A percentile compares a stretch with the other conserved stretches of the same genome.
Evolutionary conservation across 1,139 yeast genomes (phyloP).

Genomic region (Saccharomyces hybrid): DNA sequence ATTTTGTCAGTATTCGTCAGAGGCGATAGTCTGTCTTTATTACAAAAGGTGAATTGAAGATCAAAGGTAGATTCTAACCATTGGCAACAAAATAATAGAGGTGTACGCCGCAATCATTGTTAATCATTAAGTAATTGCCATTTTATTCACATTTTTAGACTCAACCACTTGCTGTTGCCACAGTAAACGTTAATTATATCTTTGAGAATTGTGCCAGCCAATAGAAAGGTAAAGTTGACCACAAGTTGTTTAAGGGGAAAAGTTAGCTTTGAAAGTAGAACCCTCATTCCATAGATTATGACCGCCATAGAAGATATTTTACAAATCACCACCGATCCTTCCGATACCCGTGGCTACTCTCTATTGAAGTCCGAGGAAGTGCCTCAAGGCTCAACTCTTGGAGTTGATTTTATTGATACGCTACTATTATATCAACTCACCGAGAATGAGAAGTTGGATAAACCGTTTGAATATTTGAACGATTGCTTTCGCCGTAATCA

Average conservation of each 20-base stretch:
- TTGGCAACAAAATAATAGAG: not conserved
- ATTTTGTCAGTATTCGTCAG: not conserved
- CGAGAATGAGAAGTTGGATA: constrained; percentile 21
- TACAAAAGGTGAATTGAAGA: not conserved
- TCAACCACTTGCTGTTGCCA: not conserved
- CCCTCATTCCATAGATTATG: constrained; percentile 8
- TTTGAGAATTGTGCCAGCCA: not conserved
- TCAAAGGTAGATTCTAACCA: not conserved
- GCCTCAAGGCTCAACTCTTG: constrained; percentile 4
- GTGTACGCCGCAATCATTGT: not conserved
- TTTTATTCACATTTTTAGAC: not conserved
- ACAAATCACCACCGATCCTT: constrained; percentile 17
- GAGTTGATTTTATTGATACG: constrained; percentile 22
- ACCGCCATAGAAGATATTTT: constrained; percentile 26
- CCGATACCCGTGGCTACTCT: constrained; percentile 17
- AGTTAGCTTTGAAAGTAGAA: not conserved
- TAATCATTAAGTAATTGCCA: not conserved
- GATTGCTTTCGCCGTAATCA: constrained; percentile 25
- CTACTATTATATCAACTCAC: constrained; percentile 27
- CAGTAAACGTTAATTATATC: not conserved
- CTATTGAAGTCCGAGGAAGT: constrained; percentile 15
- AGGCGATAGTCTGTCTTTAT: not conserved
- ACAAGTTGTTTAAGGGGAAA: not conserved
- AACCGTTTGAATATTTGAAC: constrained; percentile 26
- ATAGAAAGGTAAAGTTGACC: not conserved